Evolutionary conservation across 441 rosid genomes (phyloP).

Genomic region (Mallotus japonicus): DNA sequence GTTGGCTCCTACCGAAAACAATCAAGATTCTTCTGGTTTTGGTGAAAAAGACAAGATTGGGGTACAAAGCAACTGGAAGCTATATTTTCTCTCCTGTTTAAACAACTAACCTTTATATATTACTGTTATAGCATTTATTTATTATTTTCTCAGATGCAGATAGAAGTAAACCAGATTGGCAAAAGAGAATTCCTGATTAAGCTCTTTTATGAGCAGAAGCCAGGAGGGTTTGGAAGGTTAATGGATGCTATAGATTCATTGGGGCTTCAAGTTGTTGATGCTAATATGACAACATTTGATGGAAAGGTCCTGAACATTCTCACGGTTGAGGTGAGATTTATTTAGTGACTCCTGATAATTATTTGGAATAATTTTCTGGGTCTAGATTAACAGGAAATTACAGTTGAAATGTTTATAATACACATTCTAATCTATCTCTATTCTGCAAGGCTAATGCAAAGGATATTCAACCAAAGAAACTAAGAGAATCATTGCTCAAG

Average conservation of each 20-base stretch:
- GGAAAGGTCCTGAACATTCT: constrained; percentile 51
- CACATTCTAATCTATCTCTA: not conserved
- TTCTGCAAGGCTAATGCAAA: constrained; percentile 32
- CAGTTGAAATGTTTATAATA: not conserved
- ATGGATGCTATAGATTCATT: constrained; percentile 51
- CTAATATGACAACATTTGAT: constrained; percentile 58
- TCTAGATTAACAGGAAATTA: not conserved
- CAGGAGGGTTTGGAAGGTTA: constrained; percentile 56
- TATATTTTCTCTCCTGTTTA: not conserved
- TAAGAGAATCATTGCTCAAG: constrained; percentile 37
- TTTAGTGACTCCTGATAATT: not conserved
- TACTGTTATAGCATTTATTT: not conserved
- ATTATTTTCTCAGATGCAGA: constrained; percentile 38
- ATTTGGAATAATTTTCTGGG: not conserved
- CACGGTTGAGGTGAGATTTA: constrained; percentile 57
- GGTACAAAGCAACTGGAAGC: constrained; percentile 29
- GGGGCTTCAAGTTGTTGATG: constrained; percentile 61
- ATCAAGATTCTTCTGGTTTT: constrained; percentile 23
- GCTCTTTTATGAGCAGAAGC: constrained; percentile 39
- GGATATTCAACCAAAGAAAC: constrained; percentile 32
- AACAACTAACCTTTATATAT: not conserved
- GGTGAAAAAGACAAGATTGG: constrained; percentile 27
- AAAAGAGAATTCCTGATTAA: constrained; percentile 51
- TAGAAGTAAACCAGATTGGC: constrained; percentile 56
- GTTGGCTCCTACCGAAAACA: constrained; percentile 21